Evolutionary conservation across 306 rosid genomes (phyloP), one percentile per base, ranked within the genome.

Genomic region (Vigna mungo): DNA sequence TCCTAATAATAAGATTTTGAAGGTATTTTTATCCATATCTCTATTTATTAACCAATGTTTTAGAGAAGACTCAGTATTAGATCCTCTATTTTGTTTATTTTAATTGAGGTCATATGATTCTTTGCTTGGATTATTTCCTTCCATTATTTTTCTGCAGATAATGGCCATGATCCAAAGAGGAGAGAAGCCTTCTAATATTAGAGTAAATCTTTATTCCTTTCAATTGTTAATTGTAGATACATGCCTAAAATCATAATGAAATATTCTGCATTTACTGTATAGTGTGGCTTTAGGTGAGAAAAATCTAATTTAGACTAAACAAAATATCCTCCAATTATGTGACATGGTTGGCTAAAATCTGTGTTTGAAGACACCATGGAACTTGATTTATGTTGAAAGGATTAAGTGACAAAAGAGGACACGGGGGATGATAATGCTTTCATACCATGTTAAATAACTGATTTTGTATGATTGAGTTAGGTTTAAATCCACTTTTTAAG

Each of bases 111-210:
- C 51, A 43, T 68, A 9, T 37, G 52, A 14, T 58, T 62, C 60
- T 17, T 56, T 46, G 70, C 20, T n/a, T 18, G 44, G 47, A 78
- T 78, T 63, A 48, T 69, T 77, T 71, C 21, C 72, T 78, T 73
- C 39, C 48, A 64, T 58, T 72, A 58, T 76, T 34, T 47, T 49
- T 53, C 21, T 80, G 83, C 92, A 93, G 98, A 87, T 91, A 82
- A 81, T 91, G 98, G 93, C 96, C 86, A 91, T 89, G 95, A 79
- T 93, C 74, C 98, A 91, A 79, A 88, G 98, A 88, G 97, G 98
- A 85, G 98, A 93, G 79, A 91, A 81, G 84, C 97, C 95, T 78
- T 63, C 93, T 44, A 93, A 93, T 83, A 85, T 91, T 67, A 88
- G 91, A 78, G 98, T 93, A 88, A 85, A 48, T 30, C 61, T 39